Conservation (phyloP, 73 alveolate genomes). For the Uronychia binucleata region DNA sequence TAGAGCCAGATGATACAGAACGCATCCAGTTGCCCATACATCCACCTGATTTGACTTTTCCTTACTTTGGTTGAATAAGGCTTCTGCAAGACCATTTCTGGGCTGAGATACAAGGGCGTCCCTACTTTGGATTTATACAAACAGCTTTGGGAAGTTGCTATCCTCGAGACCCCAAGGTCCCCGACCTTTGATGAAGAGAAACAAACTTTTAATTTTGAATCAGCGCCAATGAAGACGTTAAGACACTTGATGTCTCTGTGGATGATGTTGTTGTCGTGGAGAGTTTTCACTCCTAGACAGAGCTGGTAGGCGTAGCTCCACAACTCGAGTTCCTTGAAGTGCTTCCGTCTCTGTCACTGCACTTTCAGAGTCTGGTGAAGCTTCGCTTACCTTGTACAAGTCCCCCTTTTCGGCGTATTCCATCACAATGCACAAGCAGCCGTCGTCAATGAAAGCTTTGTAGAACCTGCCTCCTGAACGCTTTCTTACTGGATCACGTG, state of each 20-base stretch:
- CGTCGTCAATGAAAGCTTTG: conserved; percentile 89
- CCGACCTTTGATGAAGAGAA: background rate
- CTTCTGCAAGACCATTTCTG: conserved; percentile 91
- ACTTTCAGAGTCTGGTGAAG: conserved; percentile 57
- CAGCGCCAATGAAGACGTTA: conserved; percentile 35
- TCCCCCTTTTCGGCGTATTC: conserved; percentile 98
- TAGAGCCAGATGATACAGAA: conserved; percentile 86
- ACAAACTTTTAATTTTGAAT: background rate
- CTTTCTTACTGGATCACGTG: conserved; percentile 72
- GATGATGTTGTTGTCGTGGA: conserved; percentile 90
- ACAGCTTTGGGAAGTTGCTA: background rate
- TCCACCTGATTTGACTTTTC: conserved; percentile 93
- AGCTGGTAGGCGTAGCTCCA: conserved; percentile 93
- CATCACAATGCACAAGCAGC: conserved; percentile 91
- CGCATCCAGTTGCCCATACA: conserved; percentile 98
- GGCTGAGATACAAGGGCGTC: conserved; percentile 96
- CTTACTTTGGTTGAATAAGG: conserved; percentile 44
- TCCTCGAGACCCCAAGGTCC: conserved; percentile 14
- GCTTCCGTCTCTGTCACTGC: conserved; percentile 62
- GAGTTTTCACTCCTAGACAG: conserved; percentile 84
- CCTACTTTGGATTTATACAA: conserved; percentile 80
- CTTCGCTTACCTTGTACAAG: conserved; percentile 70
- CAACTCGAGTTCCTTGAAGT: conserved; percentile 80
- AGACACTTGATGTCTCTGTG: conserved; percentile 97
- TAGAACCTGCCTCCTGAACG: conserved; percentile 41